Conservation (phyloP, 306 rosid species). For the Fragaria vesca region DNA sequence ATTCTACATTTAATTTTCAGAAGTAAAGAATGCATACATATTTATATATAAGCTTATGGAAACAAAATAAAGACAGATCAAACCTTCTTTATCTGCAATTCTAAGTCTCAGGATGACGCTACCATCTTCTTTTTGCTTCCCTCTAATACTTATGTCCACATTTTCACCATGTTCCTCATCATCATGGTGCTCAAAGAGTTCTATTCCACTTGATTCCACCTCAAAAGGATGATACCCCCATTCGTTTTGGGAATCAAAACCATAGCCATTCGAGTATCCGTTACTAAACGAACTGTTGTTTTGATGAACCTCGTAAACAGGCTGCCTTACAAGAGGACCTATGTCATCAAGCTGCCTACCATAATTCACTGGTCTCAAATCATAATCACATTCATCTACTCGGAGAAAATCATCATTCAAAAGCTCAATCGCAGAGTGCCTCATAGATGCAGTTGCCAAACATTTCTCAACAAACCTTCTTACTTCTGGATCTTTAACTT, state of each 20-base stretch:
- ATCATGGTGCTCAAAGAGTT: slow-evolving; percentile 71
- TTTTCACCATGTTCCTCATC: slow-evolving; percentile 63
- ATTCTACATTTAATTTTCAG: slow-evolving; percentile 20
- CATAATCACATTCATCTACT: slow-evolving; percentile 53
- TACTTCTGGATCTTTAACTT: slow-evolving; percentile 82
- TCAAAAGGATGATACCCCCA: slow-evolving; percentile 54
- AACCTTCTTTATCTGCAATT: slow-evolving; percentile 93
- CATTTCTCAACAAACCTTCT: slow-evolving; percentile 84
- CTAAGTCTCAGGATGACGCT: slow-evolving; percentile 71
- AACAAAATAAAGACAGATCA: slow-evolving; percentile 21
- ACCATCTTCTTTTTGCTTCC: slow-evolving; percentile 69
- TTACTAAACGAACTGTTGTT: slow-evolving; percentile 45
- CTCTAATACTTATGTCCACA: slow-evolving; percentile 72
- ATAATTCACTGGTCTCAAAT: slow-evolving; percentile 38
- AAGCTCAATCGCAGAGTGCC: slow-evolving; percentile 90
- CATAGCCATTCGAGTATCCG: slow-evolving; percentile 48
- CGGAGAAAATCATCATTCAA: slow-evolving; percentile 77
- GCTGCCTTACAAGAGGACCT: slow-evolving; percentile 45
- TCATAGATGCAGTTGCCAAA: slow-evolving; percentile 68
- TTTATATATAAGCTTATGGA: background rate
- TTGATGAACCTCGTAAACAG: slow-evolving; percentile 40
- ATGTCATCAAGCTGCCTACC: slow-evolving; percentile 36
- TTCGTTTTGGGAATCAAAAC: slow-evolving; percentile 46
- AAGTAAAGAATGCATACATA: background rate
- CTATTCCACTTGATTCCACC: slow-evolving; percentile 60